Percentiles rank a stretch among this genome's conserved stretches.
These are phyloP conservation scores for Pyrus pyrifolia DNA, from an alignment of 306 rosid species.

Conservation along the genomic window DNA sequence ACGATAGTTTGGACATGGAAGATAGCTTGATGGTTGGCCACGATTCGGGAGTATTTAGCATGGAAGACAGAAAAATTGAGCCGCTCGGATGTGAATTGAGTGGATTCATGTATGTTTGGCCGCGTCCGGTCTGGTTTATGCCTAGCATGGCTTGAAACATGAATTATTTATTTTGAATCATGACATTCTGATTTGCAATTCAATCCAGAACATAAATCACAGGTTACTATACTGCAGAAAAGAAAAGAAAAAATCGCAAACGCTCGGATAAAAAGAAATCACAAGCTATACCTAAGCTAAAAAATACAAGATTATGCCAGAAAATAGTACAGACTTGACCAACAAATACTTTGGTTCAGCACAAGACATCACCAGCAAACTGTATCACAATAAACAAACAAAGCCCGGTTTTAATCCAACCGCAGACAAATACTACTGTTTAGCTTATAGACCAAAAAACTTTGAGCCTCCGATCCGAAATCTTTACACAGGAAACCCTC, in stretches of 20 bases:
- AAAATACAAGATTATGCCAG: not conserved
- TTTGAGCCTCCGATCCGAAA: constrained; percentile 12
- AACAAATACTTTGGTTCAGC: not conserved
- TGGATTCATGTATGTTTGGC: not conserved
- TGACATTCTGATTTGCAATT: not conserved
- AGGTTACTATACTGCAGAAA: too few relatives aligned
- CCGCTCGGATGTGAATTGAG: not conserved
- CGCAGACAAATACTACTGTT: constrained; percentile 17
- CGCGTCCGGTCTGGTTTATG: not conserved
- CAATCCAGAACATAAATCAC: not conserved
- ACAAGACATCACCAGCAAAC: constrained; percentile 14
- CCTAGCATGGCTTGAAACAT: not conserved
- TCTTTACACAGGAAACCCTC: constrained; percentile 36
- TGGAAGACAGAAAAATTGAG: not conserved
- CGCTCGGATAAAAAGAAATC: not conserved
- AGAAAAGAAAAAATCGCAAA: not conserved
- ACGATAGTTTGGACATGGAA: not conserved
- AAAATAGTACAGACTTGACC: not conserved
- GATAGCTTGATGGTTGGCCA: not conserved
- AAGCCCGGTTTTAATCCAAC: constrained; percentile 12
- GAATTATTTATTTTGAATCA: not conserved
- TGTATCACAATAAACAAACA: constrained; percentile 17
- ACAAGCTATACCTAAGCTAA: not conserved
- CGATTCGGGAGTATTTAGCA: not conserved
- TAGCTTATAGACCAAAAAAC: constrained; percentile 11